Evolutionary conservation across 2,329 filamentous ascomycete genomes (phyloP).

Genomic region (Colletotrichum sp.): DNA sequence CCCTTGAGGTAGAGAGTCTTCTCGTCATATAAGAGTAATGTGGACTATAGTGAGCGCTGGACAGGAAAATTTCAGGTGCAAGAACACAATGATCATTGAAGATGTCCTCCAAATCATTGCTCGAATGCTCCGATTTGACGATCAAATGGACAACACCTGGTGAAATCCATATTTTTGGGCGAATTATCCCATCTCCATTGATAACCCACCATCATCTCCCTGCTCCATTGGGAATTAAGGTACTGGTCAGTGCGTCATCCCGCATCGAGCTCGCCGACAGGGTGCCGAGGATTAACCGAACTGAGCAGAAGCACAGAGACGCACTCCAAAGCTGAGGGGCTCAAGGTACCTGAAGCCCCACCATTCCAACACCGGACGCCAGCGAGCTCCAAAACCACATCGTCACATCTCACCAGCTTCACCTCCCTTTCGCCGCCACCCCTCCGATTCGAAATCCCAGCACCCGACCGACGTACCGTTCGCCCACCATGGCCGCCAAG

Average conservation of each 20-base stretch:
- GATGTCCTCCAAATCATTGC: neutral
- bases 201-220: neutral
- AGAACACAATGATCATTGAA: neutral
- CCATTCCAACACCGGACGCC: neutral
- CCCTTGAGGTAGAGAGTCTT: neutral
- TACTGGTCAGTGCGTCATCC: neutral
- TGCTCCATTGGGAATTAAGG: neutral
- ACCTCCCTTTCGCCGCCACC: neutral
- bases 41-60: neutral
- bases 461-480: neutral
- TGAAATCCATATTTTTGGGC: neutral
- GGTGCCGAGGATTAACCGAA: neutral
- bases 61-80: neutral
- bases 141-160: neutral
- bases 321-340: neutral
- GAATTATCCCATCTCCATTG: neutral
- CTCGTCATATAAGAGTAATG: neutral
- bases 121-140: neutral
- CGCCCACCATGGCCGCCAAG: slow-evolving; percentile 14
- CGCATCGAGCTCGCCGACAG: neutral
- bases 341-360: neutral
- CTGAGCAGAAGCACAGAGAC: neutral
- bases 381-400: neutral
- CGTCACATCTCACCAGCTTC: neutral
- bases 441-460: neutral